Evolutionary conservation across 768 basidiomycete genomes (phyloP), one percentile per base, ranked within the genome.

Genomic region (Phaeotremella skinneri): DNA sequence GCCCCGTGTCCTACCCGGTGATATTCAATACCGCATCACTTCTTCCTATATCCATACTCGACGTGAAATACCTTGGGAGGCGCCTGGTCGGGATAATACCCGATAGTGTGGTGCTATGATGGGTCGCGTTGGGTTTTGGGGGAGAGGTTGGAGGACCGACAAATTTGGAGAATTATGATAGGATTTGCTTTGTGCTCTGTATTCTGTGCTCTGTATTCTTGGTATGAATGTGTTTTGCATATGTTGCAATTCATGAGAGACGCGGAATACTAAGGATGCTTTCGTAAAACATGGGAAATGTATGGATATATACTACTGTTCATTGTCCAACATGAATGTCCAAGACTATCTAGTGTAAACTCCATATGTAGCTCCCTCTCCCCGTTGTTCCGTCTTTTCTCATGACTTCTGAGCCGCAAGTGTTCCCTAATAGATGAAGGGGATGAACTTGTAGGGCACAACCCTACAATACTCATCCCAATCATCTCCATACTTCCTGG

Each of bases 361-460:
- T 45, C 43, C 43, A 45, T 45, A 39, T 9, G 11, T 39, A 9
- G n/a, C 9, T 39, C 37, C 37, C 9, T 39, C 37, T n/a, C 13
- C n/a, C n/a, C 9, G 9, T 48, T 11, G 47, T 48, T 23, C 13
- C 47, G 9, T 7, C 21, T 21, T 21, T 20, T 48, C 47, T 23
- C 47, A 20, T 48, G 9, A 39, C 37, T n/a, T 9, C 37, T n/a
- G 37, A n/a, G 9, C n/a, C n/a, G n/a, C n/a, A n/a, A n/a, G n/a
- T n/a, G n/a, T n/a, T 26, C 21, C 55, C 64, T 82, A 96, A 78
- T 92, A 97, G 59, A 96, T 74, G 34, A 84, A 84, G 17, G 90
- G 90, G 45, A 96, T 90, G 74, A 91, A 96, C 76, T 87, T 90
- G 79, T 85, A 94, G 75, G 85, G 87, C 70, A 96, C 92, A 56